These are phyloP conservation scores for Penicillium robsamsonii DNA, from an alignment of 495 filamentous ascomycete species.

Conservation along the genomic window DNA sequence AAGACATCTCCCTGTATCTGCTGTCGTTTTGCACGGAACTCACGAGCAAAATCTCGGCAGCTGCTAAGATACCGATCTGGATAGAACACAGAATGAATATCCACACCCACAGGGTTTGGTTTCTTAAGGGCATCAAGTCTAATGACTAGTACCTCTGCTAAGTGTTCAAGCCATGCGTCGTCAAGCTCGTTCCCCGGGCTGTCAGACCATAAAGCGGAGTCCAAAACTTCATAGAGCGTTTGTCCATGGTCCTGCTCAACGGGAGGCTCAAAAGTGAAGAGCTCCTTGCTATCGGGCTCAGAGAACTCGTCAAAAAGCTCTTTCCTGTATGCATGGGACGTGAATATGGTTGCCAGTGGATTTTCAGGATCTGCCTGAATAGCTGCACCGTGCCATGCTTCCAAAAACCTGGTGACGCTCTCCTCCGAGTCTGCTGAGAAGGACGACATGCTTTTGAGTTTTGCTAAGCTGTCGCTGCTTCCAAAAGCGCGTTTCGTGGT, in stretches of 20 bases:
- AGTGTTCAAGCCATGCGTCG: conserved; percentile 51
- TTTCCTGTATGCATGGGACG: conserved; percentile 40
- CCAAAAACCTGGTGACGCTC: conserved; percentile 34
- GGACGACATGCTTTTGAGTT: conserved; percentile 40
- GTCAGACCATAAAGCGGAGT: conserved; percentile 62
- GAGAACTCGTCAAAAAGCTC: conserved; percentile 32
- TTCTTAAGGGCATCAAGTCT: conserved; percentile 50
- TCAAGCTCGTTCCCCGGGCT: conserved; percentile 50
- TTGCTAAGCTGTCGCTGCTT: conserved; percentile 59
- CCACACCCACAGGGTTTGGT: conserved; percentile 53
- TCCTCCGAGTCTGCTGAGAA: conserved; percentile 34
- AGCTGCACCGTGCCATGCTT: conserved; percentile 45
- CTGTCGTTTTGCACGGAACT: conserved; percentile 44
- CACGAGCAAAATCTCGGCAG: conserved; percentile 52
- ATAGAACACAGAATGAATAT: conserved; percentile 71
- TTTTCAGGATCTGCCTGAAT: conserved; percentile 40
- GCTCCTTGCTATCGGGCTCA: conserved; percentile 36
- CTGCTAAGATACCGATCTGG: conserved; percentile 72
- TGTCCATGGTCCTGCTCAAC: conserved; percentile 44
- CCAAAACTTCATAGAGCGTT: conserved; percentile 72
- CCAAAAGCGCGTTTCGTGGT: conserved; percentile 77
- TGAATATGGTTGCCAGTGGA: conserved; percentile 39
- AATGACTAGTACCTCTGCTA: conserved; percentile 68
- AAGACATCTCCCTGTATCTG: conserved; percentile 40
- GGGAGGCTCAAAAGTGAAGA: conserved; percentile 40